Evolutionary conservation across 345 rosid species (phyloP).

Genomic region (Brassica rapa): DNA sequence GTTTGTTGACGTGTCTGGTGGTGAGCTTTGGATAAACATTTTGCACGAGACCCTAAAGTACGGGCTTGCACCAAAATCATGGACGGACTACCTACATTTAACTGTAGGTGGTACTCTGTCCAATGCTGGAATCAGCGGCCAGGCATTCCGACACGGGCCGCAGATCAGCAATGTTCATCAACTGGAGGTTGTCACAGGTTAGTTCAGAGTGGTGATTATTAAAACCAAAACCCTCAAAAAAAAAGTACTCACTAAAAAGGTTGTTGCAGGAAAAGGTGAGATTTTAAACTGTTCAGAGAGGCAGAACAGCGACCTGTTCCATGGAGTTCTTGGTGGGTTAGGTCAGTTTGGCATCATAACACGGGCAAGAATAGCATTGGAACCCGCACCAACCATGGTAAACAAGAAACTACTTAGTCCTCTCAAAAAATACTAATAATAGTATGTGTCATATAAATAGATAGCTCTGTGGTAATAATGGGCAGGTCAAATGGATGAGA

Average conservation of each 20-base stretch:
- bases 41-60: constrained; percentile 64
- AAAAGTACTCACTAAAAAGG: constrained; percentile 23
- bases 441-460: background rate
- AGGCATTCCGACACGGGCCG: constrained; percentile 89
- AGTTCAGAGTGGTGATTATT: constrained; percentile 26
- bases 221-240: background rate
- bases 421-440: background rate
- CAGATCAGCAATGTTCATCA: constrained; percentile 94
- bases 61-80: constrained; percentile 91
- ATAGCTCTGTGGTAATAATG: constrained; percentile 22
- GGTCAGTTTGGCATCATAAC: constrained; percentile 98
- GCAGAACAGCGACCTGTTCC: constrained; percentile 78
- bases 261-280: constrained; percentile 83
- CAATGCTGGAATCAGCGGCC: constrained; percentile 95
- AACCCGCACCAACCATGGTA: constrained; percentile 85
- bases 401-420: constrained; percentile 26
- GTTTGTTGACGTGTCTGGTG: constrained; percentile 82
- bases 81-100: constrained; percentile 92
- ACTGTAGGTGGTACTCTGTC: constrained; percentile 96
- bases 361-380: constrained; percentile 78
- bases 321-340: constrained; percentile 84
- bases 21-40: constrained; percentile 89
- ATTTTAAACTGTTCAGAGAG: constrained; percentile 69
- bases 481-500: constrained; percentile 94
- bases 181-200: constrained; percentile 94